Evolutionary conservation across 345 rosid genomes (phyloP), one percentile per base, ranked within the genome.

Genomic region (Aquilaria malaccensis): DNA sequence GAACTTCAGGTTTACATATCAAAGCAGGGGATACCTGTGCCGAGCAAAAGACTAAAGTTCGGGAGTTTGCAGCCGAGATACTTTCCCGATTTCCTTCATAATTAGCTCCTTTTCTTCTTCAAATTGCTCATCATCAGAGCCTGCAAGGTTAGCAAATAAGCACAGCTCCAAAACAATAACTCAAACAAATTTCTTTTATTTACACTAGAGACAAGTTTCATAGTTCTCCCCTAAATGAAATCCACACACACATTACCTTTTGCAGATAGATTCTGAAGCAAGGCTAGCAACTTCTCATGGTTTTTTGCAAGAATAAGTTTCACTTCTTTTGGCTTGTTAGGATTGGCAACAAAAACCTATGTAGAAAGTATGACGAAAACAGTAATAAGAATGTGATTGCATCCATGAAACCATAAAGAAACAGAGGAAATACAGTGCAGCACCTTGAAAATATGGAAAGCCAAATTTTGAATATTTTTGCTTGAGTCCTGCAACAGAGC

Each of bases 381-480:
- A 22, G 22, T 22, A 22, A 22, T 22, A 37, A 37, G 43, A 37
- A 37, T 9, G 43, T 37, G 43, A 37, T 37, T 37, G 43, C 5
- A 9, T 37, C 43, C 7, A 37, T 29, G 13, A 14, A 37, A 37
- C 15, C 29, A 13, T 13, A 58, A 58, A 58, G 33, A 41, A 22
- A 30, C n/a, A 30, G 53, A 61, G 55, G 64, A 12, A 31, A 37
- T 54, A 52, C 13, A 37, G 55, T 30, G 10, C 7, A 61, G 15
- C 67, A 89, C 98, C 92, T 93, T 93, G 75, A 93, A 93, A 74
- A 93, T 89, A 78, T 93, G 96, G 72, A 93, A 93, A 68, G 98
- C 97, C 10, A 88, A 76, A 50, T 89, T 80, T 74, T 83, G 97
- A 64, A 93, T 93, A 66, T 87, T 93, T 80, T 83, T 87, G 86